phyloP scores from a whole-genome alignment of 1,284 basidiomycete genomes.

The Cutaneotrichosporon sp. region DNA sequence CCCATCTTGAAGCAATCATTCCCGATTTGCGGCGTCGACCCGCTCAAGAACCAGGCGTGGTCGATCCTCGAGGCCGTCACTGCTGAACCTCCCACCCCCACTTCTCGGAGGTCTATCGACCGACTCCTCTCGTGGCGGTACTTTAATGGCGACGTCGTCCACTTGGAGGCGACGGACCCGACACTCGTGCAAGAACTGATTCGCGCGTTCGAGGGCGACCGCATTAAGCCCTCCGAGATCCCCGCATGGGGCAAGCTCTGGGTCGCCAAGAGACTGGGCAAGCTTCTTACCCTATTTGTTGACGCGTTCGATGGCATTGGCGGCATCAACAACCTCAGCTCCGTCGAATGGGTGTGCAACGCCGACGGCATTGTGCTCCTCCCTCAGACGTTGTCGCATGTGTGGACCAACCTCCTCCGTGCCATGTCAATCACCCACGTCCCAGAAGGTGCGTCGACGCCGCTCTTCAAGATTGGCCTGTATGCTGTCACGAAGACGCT shows the following conservation, averaged over 20 bases:
- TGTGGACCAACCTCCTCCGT: slow-evolving; percentile 43
- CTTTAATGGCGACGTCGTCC: slow-evolving; percentile 34
- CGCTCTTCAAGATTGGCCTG: slow-evolving; percentile 30
- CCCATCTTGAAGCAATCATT: slow-evolving; percentile 39
- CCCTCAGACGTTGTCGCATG: slow-evolving; percentile 30
- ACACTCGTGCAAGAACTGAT: background rate
- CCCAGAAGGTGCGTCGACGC: slow-evolving; percentile 22
- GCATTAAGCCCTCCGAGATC: slow-evolving; percentile 34
- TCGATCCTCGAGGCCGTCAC: slow-evolving; percentile 44
- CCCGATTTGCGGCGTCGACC: slow-evolving; percentile 39
- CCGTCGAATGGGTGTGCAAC: slow-evolving; percentile 31
- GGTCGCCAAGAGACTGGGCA: slow-evolving; percentile 37
- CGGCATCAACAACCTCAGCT: slow-evolving; percentile 30
- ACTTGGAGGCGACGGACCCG: slow-evolving; percentile 22
- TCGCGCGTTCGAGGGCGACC: slow-evolving; percentile 20
- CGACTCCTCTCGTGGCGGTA: slow-evolving; percentile 34
- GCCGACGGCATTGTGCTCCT: slow-evolving; percentile 27
- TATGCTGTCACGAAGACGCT: slow-evolving; percentile 30
- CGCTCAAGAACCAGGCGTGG: slow-evolving; percentile 43
- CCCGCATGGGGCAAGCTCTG: slow-evolving; percentile 44
- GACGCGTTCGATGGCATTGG: slow-evolving; percentile 36
- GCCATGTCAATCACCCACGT: slow-evolving; percentile 27
- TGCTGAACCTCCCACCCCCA: background rate
- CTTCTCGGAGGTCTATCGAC: slow-evolving; percentile 23
- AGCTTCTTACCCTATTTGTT: slow-evolving; percentile 39